Base-by-base conservation (phyloP, 2,329 filamentous ascomycete species). In the Diaporthe ampelina region DNA sequence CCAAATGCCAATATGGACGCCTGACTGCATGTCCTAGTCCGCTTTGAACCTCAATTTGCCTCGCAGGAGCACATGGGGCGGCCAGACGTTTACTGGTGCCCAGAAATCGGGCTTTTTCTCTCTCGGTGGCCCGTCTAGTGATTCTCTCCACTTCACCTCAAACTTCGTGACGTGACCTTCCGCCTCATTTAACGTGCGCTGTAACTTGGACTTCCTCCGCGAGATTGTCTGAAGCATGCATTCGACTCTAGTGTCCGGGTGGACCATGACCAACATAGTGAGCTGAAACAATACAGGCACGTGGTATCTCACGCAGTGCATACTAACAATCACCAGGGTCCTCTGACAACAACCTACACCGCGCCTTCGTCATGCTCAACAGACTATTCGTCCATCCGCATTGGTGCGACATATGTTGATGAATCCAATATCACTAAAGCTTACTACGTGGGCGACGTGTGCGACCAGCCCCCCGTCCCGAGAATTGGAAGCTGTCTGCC, bases 311-410 rank as follows among this genome's bases (percentile, higher is more conserved):
- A 37, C 21, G 17, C 45, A 37, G 45, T 67, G 29, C 37, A 52
- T 32, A 37, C 63, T 68, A n/a, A 54, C 61, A 37, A 19, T 15
- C 5, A n/a, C 45, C 37, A 74, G 74, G 63, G 74, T 24, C 71
- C 74, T 35, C 26, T 75, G 45, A 73, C 74, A 43, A 70, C 70
- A 29, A 65, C 71, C 57, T 75, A 74, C 59, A 74, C 67, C 19
- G 57, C 72, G 11, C 52, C 72, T 17, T n/a, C 67, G 9, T 72
- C 67, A n/a, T 74, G 74, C 26, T 50, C 72, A 9, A 74, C 48
- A 26, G 10, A 35, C 0, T 21, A 7, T 37, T 6, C 15, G 3
- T 56, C 58, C 21, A 35, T 70, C 21, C 37, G 40, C 6, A 5
- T 70, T 26, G 54, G 29, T 37, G 52, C 7, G 8, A 35, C 35